Evolutionary conservation across 164 flowering plant genomes (phyloP).

Genomic region (Berberis thunbergii): DNA sequence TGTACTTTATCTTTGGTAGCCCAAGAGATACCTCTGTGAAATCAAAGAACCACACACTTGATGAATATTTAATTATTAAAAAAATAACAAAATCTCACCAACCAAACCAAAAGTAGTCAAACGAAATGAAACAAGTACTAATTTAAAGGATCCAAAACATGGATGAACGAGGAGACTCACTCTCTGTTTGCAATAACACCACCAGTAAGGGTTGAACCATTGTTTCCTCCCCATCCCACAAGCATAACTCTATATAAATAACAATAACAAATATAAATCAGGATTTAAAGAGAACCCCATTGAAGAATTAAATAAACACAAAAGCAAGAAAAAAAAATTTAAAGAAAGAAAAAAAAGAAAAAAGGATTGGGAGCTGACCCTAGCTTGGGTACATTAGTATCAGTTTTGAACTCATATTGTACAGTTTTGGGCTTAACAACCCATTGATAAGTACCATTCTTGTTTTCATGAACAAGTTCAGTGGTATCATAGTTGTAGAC

Average conservation of each 20-base stretch:
- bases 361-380: slow-evolving; percentile 39
- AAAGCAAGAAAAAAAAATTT: background rate
- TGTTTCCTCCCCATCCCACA: slow-evolving; percentile 99
- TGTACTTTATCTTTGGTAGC: slow-evolving; percentile 98
- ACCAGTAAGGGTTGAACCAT: slow-evolving; percentile 87
- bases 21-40: slow-evolving; percentile 90
- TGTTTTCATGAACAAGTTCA: slow-evolving; percentile 84
- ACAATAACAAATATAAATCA: background rate
- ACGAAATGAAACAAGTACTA: background rate
- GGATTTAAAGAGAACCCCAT: background rate
- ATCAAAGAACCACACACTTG: slow-evolving; percentile 2
- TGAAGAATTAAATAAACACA: background rate
- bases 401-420: slow-evolving; percentile 81
- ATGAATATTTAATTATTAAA: background rate
- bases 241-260: slow-evolving; percentile 74
- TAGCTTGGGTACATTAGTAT: slow-evolving; percentile 74
- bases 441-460: slow-evolving; percentile 80
- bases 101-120: background rate
- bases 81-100: background rate
- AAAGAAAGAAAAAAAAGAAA: background rate
- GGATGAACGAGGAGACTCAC: slow-evolving; percentile 33
- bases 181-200: slow-evolving; percentile 91
- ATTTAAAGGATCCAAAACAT: background rate
- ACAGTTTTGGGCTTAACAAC: slow-evolving; percentile 85
- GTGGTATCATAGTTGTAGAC: slow-evolving; percentile 83